Percentiles rank a stretch among this genome's conserved stretches.
Conservation (phyloP, 495 filamentous ascomycete genomes). For the Filosporella fistucella region DNA sequence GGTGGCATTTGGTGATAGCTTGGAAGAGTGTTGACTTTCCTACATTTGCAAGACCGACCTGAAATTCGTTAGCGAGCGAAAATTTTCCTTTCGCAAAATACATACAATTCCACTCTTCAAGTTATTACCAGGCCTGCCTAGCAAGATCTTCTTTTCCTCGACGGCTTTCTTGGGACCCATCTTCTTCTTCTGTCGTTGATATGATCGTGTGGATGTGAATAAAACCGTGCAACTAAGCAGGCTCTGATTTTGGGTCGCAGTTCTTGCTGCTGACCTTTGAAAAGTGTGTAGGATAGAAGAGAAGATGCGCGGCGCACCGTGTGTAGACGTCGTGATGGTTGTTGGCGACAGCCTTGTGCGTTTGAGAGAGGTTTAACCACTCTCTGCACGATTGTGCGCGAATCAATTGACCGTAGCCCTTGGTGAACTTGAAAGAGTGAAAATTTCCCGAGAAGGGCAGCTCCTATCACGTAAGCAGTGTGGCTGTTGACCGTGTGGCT, state of each 20-base stretch:
- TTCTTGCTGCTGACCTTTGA: slow-evolving; percentile 53
- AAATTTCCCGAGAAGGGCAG: not conserved
- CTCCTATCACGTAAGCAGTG: not conserved
- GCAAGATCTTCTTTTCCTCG: slow-evolving; percentile 72
- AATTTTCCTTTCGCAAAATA: slow-evolving; percentile 17
- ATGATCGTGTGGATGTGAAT: slow-evolving; percentile 16
- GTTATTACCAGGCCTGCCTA: slow-evolving; percentile 96
- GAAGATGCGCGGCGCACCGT: slow-evolving; percentile 42
- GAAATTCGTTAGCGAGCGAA: slow-evolving; percentile 19
- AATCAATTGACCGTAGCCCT: slow-evolving; percentile 1
- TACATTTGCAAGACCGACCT: slow-evolving; percentile 99
- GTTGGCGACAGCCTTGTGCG: slow-evolving; percentile 22
- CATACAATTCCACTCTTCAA: slow-evolving; percentile 99
- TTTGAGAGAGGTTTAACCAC: slow-evolving; percentile 16
- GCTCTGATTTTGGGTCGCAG: slow-evolving; percentile 38
- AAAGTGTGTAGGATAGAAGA: slow-evolving; percentile 48
- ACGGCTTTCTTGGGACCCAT: slow-evolving; percentile 75
- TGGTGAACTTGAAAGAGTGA: not conserved
- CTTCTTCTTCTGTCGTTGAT: slow-evolving; percentile 40
- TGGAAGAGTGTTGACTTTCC: slow-evolving; percentile 99
- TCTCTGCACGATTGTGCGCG: slow-evolving; percentile 17
- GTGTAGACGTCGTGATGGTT: slow-evolving; percentile 40
- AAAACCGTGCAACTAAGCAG: slow-evolving; percentile 29
- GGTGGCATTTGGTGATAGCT: slow-evolving; percentile 94
- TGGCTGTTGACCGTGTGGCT: too few species aligned